phyloP scores from a whole-genome alignment of 2,329 filamentous ascomycete genomes.

The Corniculantispora saksenae region DNA sequence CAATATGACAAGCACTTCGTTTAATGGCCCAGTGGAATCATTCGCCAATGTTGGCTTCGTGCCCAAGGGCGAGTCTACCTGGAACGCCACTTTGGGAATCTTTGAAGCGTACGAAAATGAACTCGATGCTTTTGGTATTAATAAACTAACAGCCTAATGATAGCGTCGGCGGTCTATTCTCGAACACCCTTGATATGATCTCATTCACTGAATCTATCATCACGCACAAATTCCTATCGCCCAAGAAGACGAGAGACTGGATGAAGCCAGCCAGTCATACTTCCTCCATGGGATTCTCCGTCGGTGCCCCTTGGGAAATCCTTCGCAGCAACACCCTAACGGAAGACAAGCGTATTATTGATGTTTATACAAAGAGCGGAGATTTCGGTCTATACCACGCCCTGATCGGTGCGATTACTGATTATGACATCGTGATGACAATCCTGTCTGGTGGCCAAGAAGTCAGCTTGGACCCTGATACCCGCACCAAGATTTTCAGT shows the following conservation, averaged over 20 bases:
- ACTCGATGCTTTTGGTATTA: not conserved
- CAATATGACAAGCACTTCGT: conserved; percentile 42
- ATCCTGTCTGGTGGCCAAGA: conserved; percentile 39
- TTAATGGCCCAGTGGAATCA: conserved; percentile 33
- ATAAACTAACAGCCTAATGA: not conserved
- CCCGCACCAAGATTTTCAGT: conserved; percentile 28
- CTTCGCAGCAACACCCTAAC: conserved; percentile 39
- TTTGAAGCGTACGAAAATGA: conserved; percentile 35
- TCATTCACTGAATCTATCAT: conserved; percentile 45
- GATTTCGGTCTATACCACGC: conserved; percentile 44
- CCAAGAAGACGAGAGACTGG: conserved; percentile 44
- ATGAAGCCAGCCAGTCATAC: conserved; percentile 45
- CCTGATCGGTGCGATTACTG: conserved; percentile 43
- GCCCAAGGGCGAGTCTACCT: conserved; percentile 34
- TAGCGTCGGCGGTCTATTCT: conserved; percentile 43
- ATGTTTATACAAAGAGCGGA: conserved; percentile 50
- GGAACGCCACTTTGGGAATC: conserved; percentile 36
- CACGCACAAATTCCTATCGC: conserved; percentile 41
- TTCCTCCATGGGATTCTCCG: conserved; percentile 36
- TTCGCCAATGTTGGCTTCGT: conserved; percentile 36
- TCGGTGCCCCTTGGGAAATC: conserved; percentile 53
- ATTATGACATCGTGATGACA: conserved; percentile 46
- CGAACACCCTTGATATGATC: conserved; percentile 43
- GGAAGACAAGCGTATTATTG: conserved; percentile 41
- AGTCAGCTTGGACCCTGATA: conserved; percentile 23